Conservation (phyloP, 2,329 filamentous ascomycete genomes). For the Exophiala calicioides region DNA sequence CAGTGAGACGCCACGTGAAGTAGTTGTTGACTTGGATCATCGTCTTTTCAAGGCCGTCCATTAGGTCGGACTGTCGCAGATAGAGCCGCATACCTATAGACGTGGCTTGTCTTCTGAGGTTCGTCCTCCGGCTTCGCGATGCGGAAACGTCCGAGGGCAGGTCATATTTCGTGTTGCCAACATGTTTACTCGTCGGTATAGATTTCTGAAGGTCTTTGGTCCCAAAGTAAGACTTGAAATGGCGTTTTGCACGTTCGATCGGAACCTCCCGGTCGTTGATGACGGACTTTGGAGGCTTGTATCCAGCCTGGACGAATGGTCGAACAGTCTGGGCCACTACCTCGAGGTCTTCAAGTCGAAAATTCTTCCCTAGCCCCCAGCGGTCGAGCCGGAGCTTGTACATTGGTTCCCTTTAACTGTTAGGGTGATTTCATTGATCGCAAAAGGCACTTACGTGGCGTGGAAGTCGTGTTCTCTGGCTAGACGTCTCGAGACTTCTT, state of each 20-base stretch:
- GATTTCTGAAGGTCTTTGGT: background rate
- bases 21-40: constrained; percentile 16
- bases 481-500: constrained; percentile 72
- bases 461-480: constrained; percentile 64
- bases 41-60: constrained; percentile 8
- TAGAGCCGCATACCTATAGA: too few species aligned
- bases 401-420: constrained; percentile 14
- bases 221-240: constrained; percentile 7
- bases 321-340: constrained; percentile 6
- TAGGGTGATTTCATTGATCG: background rate
- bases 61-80: constrained; percentile 13
- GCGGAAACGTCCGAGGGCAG: background rate
- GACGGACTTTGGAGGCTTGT: constrained; percentile 1
- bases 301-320: constrained; percentile 11
- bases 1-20: constrained; percentile 8
- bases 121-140: background rate
- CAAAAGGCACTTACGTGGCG: constrained; percentile 52
- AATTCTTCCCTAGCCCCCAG: constrained; percentile 23
- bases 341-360: constrained; percentile 20
- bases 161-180: too few species aligned
- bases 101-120: too few species aligned
- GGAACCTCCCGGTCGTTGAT: constrained; percentile 8
- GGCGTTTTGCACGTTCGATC: constrained; percentile 12
- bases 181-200: too few species aligned
- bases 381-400: constrained; percentile 23